These are phyloP conservation scores for Aspergillus sp. DNA, from an alignment of 2,329 filamentous ascomycete species.

Conservation along the genomic window DNA sequence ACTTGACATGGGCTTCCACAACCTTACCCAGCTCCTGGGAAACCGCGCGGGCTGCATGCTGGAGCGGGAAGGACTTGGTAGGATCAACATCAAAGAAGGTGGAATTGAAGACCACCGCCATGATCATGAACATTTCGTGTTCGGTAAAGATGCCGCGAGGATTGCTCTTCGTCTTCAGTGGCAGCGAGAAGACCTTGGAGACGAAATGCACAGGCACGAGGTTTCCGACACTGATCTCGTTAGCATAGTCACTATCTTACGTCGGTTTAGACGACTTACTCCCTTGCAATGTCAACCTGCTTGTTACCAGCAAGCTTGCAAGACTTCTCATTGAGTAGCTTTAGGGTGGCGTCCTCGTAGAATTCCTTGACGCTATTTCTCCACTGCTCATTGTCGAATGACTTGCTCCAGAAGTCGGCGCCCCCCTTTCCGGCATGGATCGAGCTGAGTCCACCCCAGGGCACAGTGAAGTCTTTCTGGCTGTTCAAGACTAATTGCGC, in stretches of 20 bases:
- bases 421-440: conserved; percentile 62
- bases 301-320: conserved; percentile 63
- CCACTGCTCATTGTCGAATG: conserved; percentile 65
- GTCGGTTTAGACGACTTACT: conserved; percentile 36
- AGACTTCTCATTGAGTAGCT: conserved; percentile 65
- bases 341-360: conserved; percentile 63
- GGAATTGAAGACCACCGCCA: conserved; percentile 65
- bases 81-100: conserved; percentile 69
- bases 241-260: conserved; percentile 12
- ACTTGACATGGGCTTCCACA: conserved; percentile 67
- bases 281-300: conserved; percentile 69
- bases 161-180: conserved; percentile 55
- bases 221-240: conserved; percentile 48
- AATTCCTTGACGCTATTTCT: conserved; percentile 64
- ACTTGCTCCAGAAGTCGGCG: conserved; percentile 58
- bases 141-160: conserved; percentile 57
- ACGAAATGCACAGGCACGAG: conserved; percentile 59
- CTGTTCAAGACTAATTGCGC: conserved; percentile 65
- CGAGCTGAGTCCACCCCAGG: conserved; percentile 65
- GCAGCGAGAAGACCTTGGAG: conserved; percentile 56
- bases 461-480: conserved; percentile 62
- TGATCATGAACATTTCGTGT: conserved; percentile 59
- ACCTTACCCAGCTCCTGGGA: conserved; percentile 61
- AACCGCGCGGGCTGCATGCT: conserved; percentile 59
- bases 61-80: conserved; percentile 65